These are phyloP conservation scores for Yamadazyma insecticola DNA, from an alignment of 805 yeast genomes.

Conservation along the genomic window DNA sequence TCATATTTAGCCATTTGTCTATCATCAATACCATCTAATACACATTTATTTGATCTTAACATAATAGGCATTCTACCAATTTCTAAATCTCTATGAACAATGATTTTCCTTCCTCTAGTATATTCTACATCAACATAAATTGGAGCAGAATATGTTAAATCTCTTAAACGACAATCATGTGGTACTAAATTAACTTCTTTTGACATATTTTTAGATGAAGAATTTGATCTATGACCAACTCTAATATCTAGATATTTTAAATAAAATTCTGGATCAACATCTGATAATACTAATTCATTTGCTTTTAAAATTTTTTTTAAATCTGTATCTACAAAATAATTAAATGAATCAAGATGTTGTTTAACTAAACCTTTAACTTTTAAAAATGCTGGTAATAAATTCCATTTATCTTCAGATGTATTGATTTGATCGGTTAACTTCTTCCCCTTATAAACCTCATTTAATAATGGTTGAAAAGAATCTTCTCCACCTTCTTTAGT, in stretches of 20 bases:
- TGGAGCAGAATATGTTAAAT: slow-evolving; percentile 91
- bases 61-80: slow-evolving; percentile 99
- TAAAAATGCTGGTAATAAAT: slow-evolving; percentile 88
- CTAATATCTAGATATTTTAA: slow-evolving; percentile 89
- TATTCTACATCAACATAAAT: slow-evolving; percentile 96
- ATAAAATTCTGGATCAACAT: slow-evolving; percentile 96
- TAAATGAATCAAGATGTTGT: slow-evolving; percentile 97
- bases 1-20: slow-evolving; percentile 79
- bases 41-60: slow-evolving; percentile 91
- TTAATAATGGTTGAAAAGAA: slow-evolving; percentile 68
- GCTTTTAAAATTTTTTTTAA: slow-evolving; percentile 89
- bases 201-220: slow-evolving; percentile 26
- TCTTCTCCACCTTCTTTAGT: slow-evolving; percentile 36
- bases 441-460: slow-evolving; percentile 84
- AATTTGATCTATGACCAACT: slow-evolving; percentile 75
- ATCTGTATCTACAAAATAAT: slow-evolving; percentile 91
- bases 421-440: slow-evolving; percentile 79
- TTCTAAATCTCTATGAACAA: slow-evolving; percentile 83
- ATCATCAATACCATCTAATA: slow-evolving; percentile 73
- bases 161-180: slow-evolving; percentile 93
- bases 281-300: slow-evolving; percentile 81
- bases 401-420: slow-evolving; percentile 97
- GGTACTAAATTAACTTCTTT: slow-evolving; percentile 74
- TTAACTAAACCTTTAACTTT: slow-evolving; percentile 95
- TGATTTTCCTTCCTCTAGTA: slow-evolving; percentile 89